Percentiles rank a stretch among this genome's conserved stretches.
phyloP scores from a whole-genome alignment of 148 eudicot genomes.

The Vaccinium macrocarpon region DNA sequence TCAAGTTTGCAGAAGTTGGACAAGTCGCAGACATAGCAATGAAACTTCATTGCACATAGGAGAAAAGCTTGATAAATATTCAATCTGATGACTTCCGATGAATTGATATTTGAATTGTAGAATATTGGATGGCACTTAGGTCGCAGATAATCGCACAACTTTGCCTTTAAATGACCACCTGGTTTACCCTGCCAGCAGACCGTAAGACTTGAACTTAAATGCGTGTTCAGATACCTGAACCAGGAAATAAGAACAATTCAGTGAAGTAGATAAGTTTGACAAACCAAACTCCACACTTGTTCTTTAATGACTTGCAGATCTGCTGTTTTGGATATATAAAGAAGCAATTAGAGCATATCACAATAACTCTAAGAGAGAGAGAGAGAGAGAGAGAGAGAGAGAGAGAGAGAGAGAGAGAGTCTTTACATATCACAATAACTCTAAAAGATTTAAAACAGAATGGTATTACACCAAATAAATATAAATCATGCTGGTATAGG shows the following conservation, averaged over 20 bases:
- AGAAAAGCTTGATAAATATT: conserved; percentile 78
- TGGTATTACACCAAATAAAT: neutral
- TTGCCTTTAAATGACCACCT: conserved; percentile 44
- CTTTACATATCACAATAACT: neutral
- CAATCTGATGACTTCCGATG: conserved; percentile 64
- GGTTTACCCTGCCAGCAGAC: conserved; percentile 59
- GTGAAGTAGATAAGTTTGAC: neutral
- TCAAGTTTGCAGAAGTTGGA: conserved; percentile 37
- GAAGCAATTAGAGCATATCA: neutral
- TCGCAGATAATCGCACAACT: conserved; percentile 69
- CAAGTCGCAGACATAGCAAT: conserved; percentile 58
- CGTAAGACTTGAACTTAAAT: conserved; percentile 66
- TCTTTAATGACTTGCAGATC: neutral
- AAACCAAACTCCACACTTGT: neutral
- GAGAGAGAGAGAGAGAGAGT: neutral
- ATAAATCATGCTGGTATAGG: neutral
- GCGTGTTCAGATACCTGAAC: conserved; percentile 58
- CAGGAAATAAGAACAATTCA: conserved; percentile 5
- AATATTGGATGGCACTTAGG: conserved; percentile 87
- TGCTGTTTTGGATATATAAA: neutral
- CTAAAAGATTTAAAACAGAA: neutral
- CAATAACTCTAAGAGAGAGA: neutral
- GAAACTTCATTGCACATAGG: conserved; percentile 89
- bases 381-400: no score
- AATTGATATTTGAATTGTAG: conserved; percentile 71